Conservation (phyloP, 2,329 filamentous ascomycete species). For the Diaporthe aspalathi region DNA sequence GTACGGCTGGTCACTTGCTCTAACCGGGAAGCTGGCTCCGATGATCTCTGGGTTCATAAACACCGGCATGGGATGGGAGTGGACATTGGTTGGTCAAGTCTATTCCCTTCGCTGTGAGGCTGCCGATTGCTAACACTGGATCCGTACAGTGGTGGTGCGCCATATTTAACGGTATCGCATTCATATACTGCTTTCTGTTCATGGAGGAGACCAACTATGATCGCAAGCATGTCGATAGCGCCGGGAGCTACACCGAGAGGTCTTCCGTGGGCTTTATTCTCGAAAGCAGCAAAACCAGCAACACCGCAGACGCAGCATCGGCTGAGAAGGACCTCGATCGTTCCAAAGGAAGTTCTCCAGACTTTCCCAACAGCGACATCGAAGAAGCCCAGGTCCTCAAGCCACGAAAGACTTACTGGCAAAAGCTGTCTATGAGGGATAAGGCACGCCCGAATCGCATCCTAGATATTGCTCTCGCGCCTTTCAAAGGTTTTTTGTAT, state of each 20-base stretch:
- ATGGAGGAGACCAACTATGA: constrained; percentile 66
- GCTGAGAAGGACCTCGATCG: background rate
- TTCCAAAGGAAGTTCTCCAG: background rate
- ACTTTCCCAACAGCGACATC: background rate
- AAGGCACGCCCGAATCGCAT: constrained; percentile 53
- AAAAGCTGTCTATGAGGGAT: constrained; percentile 50
- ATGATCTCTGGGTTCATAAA: constrained; percentile 50
- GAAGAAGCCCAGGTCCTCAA: constrained; percentile 37
- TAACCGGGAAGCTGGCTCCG: constrained; percentile 47
- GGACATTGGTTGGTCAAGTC: constrained; percentile 42
- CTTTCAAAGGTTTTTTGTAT: constrained; percentile 47
- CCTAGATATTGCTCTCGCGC: constrained; percentile 50
- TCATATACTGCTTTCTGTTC: constrained; percentile 58
- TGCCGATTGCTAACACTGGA: background rate
- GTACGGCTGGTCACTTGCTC: constrained; percentile 45
- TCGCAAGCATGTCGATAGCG: constrained; percentile 15
- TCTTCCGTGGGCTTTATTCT: background rate
- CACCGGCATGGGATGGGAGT: constrained; percentile 46
- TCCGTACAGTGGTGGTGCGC: constrained; percentile 45
- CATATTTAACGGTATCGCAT: constrained; percentile 46
- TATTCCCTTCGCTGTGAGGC: fast-evolving
- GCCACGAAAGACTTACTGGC: constrained; percentile 51
- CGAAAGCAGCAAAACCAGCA: background rate
- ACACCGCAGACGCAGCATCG: background rate
- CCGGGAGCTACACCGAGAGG: background rate